Evolutionary conservation across 1,284 basidiomycete species (phyloP).

Genomic region (Mrakiaceae sp.): DNA sequence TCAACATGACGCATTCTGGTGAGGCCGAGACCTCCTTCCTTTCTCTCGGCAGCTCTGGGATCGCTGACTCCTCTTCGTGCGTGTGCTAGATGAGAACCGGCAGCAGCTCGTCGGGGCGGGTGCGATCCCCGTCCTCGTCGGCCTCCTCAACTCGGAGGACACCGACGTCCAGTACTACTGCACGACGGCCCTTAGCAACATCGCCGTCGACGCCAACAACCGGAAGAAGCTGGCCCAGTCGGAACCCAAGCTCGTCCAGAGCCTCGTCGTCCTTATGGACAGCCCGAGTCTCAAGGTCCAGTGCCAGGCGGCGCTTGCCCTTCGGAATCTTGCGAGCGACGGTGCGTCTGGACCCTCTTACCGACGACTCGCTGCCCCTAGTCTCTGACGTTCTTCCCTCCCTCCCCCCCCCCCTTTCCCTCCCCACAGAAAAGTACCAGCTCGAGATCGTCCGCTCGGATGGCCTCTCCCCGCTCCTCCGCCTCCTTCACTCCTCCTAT

Average conservation of each 20-base stretch:
- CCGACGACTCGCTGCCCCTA: neutral
- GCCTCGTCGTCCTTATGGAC: slow-evolving; percentile 93
- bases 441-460: slow-evolving; percentile 96
- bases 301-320: slow-evolving; percentile 92
- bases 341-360: slow-evolving; percentile 43
- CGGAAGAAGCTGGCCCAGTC: slow-evolving; percentile 90
- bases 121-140: slow-evolving; percentile 94
- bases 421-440: slow-evolving; percentile 81
- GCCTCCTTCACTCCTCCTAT: slow-evolving; percentile 92
- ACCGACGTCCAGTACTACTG: slow-evolving; percentile 99
- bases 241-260: slow-evolving; percentile 90
- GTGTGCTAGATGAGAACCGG: slow-evolving; percentile 78
- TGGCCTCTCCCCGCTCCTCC: slow-evolving; percentile 81
- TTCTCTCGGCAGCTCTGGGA: neutral
- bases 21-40: slow-evolving; percentile 24
- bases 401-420: neutral
- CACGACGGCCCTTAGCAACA: slow-evolving; percentile 96
- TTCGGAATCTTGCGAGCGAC: slow-evolving; percentile 94
- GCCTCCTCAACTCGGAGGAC: slow-evolving; percentile 88
- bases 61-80: neutral
- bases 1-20: slow-evolving; percentile 99
- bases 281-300: slow-evolving; percentile 96
- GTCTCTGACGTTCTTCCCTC: neutral
- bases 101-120: slow-evolving; percentile 98
- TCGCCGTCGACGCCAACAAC: slow-evolving; percentile 87